Percentiles rank a stretch among this genome's conserved stretches.
phyloP scores from a whole-genome alignment of 305 asterid species.

The Solanum hybrid region DNA sequence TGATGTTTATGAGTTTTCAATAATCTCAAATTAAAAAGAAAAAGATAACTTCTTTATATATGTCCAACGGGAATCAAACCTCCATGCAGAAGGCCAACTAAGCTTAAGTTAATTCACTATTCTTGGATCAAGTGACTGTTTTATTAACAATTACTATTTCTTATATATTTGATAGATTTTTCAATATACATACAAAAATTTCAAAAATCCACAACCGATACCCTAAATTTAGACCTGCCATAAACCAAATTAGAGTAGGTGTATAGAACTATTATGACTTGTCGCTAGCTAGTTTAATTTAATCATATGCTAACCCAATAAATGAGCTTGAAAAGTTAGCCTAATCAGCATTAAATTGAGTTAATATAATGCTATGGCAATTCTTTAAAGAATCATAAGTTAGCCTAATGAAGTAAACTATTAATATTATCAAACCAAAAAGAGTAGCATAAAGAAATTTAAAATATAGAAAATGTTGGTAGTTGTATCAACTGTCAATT shows the following conservation, averaged over 20 bases:
- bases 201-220: neutral
- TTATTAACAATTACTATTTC: no score
- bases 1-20: no score
- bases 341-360: neutral
- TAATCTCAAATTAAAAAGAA: no score
- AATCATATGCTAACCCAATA: neutral
- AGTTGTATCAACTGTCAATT: neutral
- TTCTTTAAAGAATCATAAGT: neutral
- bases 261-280: neutral
- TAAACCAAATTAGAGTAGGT: neutral
- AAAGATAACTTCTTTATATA: no score
- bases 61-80: no score
- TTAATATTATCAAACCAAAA: neutral
- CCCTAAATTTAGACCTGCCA: neutral
- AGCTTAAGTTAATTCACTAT: neutral
- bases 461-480: neutral
- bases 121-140: neutral
- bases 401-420: neutral
- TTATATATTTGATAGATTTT: no score
- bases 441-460: neutral
- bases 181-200: no score
- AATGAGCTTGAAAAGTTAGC: neutral
- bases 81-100: no score
- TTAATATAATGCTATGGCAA: neutral
- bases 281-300: neutral